Conservation (phyloP, 2,329 filamentous ascomycete species). For the Talaromyces piceae region DNA sequence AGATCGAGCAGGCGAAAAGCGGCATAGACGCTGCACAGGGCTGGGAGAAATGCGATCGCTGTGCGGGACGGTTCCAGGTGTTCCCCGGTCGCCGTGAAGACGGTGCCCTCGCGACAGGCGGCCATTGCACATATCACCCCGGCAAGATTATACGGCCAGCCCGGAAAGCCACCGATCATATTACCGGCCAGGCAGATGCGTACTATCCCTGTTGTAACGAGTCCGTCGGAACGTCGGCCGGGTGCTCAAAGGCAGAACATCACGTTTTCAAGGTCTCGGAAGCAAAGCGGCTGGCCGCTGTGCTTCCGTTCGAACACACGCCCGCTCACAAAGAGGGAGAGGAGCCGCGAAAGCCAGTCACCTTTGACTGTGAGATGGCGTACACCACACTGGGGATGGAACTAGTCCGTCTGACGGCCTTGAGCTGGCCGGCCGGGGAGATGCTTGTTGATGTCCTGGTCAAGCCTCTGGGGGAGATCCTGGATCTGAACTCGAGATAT, state of each 20-base stretch:
- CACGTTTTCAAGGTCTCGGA: constrained; percentile 87
- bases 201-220: constrained; percentile 75
- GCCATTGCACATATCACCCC: constrained; percentile 73
- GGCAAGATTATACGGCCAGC: constrained; percentile 59
- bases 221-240: constrained; percentile 60
- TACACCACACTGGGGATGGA: constrained; percentile 87
- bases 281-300: constrained; percentile 63
- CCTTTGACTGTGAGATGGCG: constrained; percentile 96
- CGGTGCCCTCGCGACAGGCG: constrained; percentile 70
- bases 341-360: constrained; percentile 46
- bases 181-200: constrained; percentile 50
- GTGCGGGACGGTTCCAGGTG: constrained; percentile 77
- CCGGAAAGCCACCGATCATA: constrained; percentile 47
- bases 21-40: constrained; percentile 62
- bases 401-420: constrained; percentile 79
- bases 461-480: constrained; percentile 69
- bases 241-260: constrained; percentile 62
- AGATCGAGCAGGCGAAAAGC: constrained; percentile 58
- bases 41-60: constrained; percentile 86
- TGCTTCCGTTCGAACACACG: constrained; percentile 74
- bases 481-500: constrained; percentile 88
- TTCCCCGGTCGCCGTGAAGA: constrained; percentile 74
- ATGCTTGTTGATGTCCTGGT: constrained; percentile 78
- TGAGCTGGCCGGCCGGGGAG: constrained; percentile 73
- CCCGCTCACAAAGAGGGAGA: constrained; percentile 40